phyloP scores from a whole-genome alignment of 1,139 yeast species.

The Diutina rugosa region DNA sequence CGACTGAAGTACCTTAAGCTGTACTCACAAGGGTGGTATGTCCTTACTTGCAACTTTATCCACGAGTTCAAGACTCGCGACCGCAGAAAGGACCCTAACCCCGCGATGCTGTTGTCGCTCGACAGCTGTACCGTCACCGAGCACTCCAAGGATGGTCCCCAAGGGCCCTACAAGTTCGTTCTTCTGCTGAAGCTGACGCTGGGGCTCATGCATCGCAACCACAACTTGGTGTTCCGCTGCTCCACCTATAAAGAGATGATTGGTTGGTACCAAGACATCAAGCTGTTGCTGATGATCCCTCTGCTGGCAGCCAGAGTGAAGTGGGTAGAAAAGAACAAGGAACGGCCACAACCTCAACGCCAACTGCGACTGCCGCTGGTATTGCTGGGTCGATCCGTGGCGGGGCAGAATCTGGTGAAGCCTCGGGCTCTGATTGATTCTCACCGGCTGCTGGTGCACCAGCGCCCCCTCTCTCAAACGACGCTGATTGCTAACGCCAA shows the following conservation, averaged over 20 bases:
- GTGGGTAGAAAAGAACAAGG: conserved; percentile 9
- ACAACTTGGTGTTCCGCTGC: conserved; percentile 87
- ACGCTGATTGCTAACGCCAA: conserved; percentile 1
- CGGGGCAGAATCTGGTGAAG: neutral
- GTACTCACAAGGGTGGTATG: conserved; percentile 84
- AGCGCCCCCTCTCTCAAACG: neutral
- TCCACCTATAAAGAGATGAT: conserved; percentile 69
- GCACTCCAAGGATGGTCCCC: conserved; percentile 60
- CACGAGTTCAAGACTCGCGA: conserved; percentile 86
- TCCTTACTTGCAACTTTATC: conserved; percentile 72
- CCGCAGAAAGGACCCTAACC: conserved; percentile 71
- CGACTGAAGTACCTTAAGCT: conserved; percentile 84
- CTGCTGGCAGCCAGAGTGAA: conserved; percentile 39
- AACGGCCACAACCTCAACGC: neutral
- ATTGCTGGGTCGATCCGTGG: neutral
- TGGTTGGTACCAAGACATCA: conserved; percentile 74
- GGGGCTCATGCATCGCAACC: conserved; percentile 61
- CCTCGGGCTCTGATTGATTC: neutral
- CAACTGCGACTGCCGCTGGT: neutral
- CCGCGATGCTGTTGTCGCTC: conserved; percentile 75
- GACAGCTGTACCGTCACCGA: conserved; percentile 75
- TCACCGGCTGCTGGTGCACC: neutral
- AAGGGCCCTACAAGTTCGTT: conserved; percentile 64
- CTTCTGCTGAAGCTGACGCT: conserved; percentile 58
- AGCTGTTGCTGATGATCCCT: conserved; percentile 45